phyloP scores from a whole-genome alignment of 148 eudicot species.

The Vaccinium myrtillus region DNA sequence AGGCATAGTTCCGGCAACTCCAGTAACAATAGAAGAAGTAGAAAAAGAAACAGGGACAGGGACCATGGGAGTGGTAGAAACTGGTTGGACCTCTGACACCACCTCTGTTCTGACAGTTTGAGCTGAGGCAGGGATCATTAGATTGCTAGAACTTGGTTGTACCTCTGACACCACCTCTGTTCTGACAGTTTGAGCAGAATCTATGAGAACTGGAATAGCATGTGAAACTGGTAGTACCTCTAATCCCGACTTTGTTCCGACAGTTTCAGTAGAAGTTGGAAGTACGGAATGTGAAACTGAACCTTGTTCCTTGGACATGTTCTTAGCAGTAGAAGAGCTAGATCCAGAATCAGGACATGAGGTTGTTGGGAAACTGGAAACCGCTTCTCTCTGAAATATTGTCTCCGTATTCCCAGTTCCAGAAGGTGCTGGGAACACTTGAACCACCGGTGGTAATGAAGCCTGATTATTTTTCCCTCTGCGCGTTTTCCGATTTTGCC shows the following conservation, averaged over 20 bases:
- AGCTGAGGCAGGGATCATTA: conserved; percentile 28
- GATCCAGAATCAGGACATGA: conserved; percentile 18
- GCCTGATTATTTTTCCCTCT: conserved; percentile 62
- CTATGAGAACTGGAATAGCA: conserved; percentile 18
- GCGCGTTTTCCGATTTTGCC: conserved; percentile 56
- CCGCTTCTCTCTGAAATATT: conserved; percentile 24
- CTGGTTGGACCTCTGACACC: conserved; percentile 7
- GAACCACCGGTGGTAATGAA: conserved; percentile 29
- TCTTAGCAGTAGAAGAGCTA: conserved; percentile 20
- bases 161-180: conserved; percentile 14
- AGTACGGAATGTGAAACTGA: conserved; percentile 20
- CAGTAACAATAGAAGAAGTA: conserved; percentile 30
- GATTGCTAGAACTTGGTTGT: conserved; percentile 14
- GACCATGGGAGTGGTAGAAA: conserved; percentile 27
- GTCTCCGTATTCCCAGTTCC: conserved; percentile 30
- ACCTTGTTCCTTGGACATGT: conserved; percentile 18
- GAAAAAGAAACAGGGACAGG: conserved; percentile 29
- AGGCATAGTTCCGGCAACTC: conserved; percentile 26
- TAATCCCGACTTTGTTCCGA: neutral
- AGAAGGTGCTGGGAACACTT: conserved; percentile 31
- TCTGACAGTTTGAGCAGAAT: conserved; percentile 4
- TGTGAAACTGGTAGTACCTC: conserved; percentile 3
- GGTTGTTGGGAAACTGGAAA: conserved; percentile 17
- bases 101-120: conserved; percentile 11
- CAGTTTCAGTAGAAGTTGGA: conserved; percentile 14